Conservation (phyloP, 805 yeast genomes). For the Zygotorulaspora florentina region DNA sequence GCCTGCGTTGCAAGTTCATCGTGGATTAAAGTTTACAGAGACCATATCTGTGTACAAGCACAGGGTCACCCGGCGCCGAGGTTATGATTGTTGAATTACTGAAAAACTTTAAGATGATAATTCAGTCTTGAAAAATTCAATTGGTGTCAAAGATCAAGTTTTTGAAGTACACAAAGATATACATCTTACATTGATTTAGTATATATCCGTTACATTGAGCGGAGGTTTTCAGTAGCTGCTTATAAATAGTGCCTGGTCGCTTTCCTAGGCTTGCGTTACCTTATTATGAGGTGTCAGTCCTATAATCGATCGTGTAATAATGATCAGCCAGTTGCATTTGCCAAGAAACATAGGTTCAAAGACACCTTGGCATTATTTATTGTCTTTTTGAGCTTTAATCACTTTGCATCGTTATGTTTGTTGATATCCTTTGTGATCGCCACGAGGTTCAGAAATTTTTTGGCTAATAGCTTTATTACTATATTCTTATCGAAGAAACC, state of each 20-base stretch:
- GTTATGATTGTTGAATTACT: no score
- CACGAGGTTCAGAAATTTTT: constrained; percentile 25
- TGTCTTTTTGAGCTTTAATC: constrained; percentile 33
- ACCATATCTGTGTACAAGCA: no score
- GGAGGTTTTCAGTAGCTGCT: no score
- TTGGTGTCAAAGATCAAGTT: no score
- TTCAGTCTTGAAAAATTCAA: no score
- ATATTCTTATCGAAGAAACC: constrained; percentile 29
- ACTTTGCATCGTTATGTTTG: constrained; percentile 26
- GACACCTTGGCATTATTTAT: constrained; percentile 33
- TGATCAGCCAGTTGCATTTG: constrained; percentile 21
- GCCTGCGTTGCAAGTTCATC: no score
- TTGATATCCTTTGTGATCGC: constrained; percentile 27
- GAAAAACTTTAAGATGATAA: no score
- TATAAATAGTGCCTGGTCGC: not conserved
- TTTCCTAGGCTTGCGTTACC: not conserved
- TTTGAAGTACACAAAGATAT: no score
- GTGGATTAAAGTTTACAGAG: no score
- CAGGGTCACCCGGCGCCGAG: no score
- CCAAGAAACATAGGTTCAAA: constrained; percentile 28
- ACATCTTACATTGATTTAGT: no score
- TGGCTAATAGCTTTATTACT: constrained; percentile 28
- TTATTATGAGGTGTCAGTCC: constrained; percentile 7
- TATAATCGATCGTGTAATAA: constrained; percentile 4
- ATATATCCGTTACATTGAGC: no score